A percentile compares a stretch with the other conserved stretches of the same genome.
phyloP scores from a whole-genome alignment of 176 grass and related monocot species.

The Dendrocalamus sinicus region DNA sequence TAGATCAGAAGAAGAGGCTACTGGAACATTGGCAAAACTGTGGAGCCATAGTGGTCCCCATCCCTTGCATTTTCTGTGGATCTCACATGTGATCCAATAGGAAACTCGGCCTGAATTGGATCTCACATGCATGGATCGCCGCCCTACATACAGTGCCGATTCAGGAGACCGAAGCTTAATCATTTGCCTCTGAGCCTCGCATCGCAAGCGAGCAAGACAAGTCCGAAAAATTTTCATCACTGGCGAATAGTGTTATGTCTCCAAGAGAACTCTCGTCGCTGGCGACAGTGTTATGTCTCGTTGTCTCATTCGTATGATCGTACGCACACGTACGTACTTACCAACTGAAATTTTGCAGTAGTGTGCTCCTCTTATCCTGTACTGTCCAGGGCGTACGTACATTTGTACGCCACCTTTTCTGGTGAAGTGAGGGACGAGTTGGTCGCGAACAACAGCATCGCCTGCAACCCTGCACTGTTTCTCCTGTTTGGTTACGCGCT shows the following conservation, averaged over 20 bases:
- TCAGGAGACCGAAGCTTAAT: neutral
- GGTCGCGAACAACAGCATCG: neutral
- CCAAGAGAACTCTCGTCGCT: neutral
- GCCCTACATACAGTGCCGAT: neutral
- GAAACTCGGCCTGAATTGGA: neutral
- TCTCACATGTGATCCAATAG: constrained; percentile 16
- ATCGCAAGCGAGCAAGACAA: neutral
- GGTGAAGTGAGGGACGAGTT: neutral
- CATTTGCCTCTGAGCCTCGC: neutral
- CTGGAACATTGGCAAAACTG: neutral
- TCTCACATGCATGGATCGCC: constrained; percentile 4
- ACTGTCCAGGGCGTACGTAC: neutral
- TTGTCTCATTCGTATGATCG: neutral
- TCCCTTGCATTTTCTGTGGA: neutral
- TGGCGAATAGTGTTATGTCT: constrained; percentile 24
- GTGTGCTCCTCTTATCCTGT: neutral
- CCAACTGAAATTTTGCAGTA: neutral
- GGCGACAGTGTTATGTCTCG: constrained; percentile 17
- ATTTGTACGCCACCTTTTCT: neutral
- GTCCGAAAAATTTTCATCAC: neutral
- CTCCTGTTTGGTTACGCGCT: neutral
- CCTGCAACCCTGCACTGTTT: neutral
- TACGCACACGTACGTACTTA: neutral
- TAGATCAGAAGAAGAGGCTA: neutral
- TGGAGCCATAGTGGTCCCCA: neutral